Evolutionary conservation across 164 flowering plant species (phyloP).

Genomic region (Nymphaea colorata): DNA sequence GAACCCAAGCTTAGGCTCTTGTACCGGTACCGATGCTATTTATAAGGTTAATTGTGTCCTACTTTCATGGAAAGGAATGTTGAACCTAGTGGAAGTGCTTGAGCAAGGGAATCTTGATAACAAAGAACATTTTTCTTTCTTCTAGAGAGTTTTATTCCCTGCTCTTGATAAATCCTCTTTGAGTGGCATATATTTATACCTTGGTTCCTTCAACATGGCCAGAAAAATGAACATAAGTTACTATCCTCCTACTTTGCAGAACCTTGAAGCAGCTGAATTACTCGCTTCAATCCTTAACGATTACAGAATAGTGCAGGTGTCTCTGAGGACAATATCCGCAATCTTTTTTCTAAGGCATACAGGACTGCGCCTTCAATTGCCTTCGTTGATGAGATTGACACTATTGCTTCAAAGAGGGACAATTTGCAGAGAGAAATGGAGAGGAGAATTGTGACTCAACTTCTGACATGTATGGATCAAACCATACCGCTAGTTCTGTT

Average conservation of each 20-base stretch:
- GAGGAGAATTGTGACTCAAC: constrained; percentile 77
- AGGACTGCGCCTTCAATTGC: constrained; percentile 89
- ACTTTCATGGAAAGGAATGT: too few species aligned
- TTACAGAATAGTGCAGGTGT: constrained; percentile 43
- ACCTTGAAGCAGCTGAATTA: too few species aligned
- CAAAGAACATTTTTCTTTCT: neutral
- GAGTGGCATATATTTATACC: too few species aligned
- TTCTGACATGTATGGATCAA: constrained; percentile 92
- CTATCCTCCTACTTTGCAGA: too few species aligned
- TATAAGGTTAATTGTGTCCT: too few species aligned
- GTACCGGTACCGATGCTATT: too few species aligned
- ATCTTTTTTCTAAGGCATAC: constrained; percentile 80
- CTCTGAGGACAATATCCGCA: constrained; percentile 84
- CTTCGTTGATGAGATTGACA: constrained; percentile 97
- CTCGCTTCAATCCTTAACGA: neutral
- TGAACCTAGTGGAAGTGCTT: too few species aligned
- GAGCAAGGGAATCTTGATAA: too few species aligned
- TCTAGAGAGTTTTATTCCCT: neutral
- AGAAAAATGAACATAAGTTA: too few species aligned
- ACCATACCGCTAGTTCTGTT: constrained; percentile 19
- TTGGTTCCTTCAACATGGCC: too few species aligned
- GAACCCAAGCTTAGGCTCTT: too few species aligned
- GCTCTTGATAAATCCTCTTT: too few species aligned
- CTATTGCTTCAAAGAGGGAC: constrained; percentile 90
- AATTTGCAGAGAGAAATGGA: constrained; percentile 85